These are phyloP conservation scores for Ceriops decandra DNA, from an alignment of 345 rosid species.

Conservation along the genomic window DNA sequence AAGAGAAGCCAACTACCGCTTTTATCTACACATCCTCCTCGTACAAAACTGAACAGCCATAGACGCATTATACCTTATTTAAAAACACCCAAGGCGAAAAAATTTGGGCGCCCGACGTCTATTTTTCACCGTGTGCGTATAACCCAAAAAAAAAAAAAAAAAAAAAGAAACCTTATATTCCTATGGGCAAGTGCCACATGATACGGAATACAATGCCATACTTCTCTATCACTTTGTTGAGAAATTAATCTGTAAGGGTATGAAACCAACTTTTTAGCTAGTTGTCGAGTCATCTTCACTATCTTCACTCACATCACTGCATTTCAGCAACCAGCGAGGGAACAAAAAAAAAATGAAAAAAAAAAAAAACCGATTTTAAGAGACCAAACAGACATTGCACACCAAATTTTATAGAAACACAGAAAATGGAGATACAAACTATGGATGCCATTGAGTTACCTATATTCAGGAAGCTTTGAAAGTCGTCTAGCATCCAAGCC, in stretches of 20 bases:
- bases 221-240: background rate
- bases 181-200: conserved; percentile 10
- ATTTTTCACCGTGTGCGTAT: background rate
- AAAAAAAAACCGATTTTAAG: background rate
- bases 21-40: background rate
- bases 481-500: conserved; percentile 95
- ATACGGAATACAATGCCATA: background rate
- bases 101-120: conserved; percentile 12
- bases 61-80: background rate
- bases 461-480: conserved; percentile 64
- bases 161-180: background rate
- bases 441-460: conserved; percentile 36
- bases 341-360: background rate
- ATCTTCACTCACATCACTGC: conserved; percentile 75
- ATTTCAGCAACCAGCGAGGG: conserved; percentile 10
- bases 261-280: conserved; percentile 34
- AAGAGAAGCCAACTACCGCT: background rate
- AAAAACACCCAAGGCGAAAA: conserved; percentile 15
- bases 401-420: background rate
- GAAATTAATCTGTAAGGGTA: background rate
- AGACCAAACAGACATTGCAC: background rate
- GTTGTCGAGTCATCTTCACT: conserved; percentile 58
- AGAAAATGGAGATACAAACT: background rate
- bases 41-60: background rate
- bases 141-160: background rate